Evolutionary conservation across 768 basidiomycete genomes (phyloP).

Genomic region (Pleurotus tuoliensis): DNA sequence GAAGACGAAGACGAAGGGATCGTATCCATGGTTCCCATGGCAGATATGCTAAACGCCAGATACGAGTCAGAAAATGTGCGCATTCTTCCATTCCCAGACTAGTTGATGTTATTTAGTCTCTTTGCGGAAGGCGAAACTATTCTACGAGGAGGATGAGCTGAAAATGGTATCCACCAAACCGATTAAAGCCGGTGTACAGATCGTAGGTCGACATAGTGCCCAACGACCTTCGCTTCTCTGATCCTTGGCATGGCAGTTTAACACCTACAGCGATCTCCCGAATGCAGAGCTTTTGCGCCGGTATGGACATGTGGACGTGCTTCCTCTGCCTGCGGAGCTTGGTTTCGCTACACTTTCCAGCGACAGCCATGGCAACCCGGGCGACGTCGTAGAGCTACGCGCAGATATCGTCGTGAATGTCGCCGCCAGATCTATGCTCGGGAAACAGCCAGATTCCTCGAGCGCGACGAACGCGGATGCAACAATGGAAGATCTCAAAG

Average conservation of each 20-base stretch:
- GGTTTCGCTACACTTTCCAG: background rate
- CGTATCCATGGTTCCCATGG: slow-evolving; percentile 92
- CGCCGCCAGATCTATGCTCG: slow-evolving; percentile 15
- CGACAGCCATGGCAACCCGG: slow-evolving; percentile 45
- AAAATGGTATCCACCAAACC: slow-evolving; percentile 78
- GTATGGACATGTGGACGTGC: slow-evolving; percentile 87
- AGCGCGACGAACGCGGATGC: slow-evolving; percentile 12
- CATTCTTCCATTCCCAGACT: slow-evolving; percentile 7
- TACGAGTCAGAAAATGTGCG: slow-evolving; percentile 82
- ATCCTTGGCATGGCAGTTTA: slow-evolving; percentile 56
- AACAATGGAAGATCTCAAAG: slow-evolving; percentile 23
- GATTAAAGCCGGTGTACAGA: slow-evolving; percentile 80
- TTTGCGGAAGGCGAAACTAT: slow-evolving; percentile 70
- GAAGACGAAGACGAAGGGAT: slow-evolving; percentile 50
- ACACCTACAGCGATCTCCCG: slow-evolving; percentile 92
- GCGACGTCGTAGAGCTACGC: slow-evolving; percentile 73
- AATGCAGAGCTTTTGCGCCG: slow-evolving; percentile 92
- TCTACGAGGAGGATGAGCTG: slow-evolving; percentile 67
- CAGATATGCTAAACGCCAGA: slow-evolving; percentile 92
- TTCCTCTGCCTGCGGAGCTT: slow-evolving; percentile 46
- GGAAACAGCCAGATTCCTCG: background rate
- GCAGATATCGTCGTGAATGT: slow-evolving; percentile 63
- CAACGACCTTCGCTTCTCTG: slow-evolving; percentile 3
- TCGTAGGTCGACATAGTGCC: slow-evolving; percentile 48
- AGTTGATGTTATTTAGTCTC: background rate